Conservation (phyloP, 2,329 filamentous ascomycete genomes). For the Colletotrichum sp. region DNA sequence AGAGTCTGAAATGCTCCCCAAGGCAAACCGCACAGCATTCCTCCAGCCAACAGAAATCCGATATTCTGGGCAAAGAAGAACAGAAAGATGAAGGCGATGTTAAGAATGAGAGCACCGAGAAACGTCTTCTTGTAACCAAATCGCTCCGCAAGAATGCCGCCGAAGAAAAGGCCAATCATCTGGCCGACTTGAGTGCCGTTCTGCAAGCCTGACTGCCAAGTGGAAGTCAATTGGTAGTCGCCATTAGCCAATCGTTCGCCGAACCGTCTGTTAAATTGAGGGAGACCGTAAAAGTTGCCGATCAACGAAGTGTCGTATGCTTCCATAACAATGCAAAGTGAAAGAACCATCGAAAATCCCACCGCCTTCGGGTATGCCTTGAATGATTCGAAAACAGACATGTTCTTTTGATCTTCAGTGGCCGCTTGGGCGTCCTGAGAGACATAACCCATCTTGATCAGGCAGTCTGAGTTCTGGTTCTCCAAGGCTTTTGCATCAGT, state of each 20-base stretch:
- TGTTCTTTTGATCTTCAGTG: background rate
- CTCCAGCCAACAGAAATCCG: background rate
- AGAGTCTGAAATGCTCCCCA: slow-evolving; percentile 52
- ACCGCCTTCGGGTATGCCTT: slow-evolving; percentile 27
- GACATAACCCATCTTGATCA: background rate
- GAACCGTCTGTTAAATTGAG: slow-evolving; percentile 22
- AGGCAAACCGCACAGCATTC: slow-evolving; percentile 29
- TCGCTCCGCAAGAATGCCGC: background rate
- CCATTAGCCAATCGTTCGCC: background rate
- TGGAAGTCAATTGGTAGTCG: background rate
- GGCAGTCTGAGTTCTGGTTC: background rate
- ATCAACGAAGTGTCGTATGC: slow-evolving; percentile 27
- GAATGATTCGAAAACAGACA: background rate
- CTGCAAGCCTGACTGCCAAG: background rate
- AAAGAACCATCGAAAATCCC: slow-evolving; percentile 27
- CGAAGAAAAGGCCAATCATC: background rate
- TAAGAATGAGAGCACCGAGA: background rate
- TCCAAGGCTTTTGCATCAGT: background rate
- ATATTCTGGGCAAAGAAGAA: background rate
- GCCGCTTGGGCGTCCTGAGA: background rate
- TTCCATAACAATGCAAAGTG: slow-evolving; percentile 29
- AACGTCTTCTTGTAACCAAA: background rate
- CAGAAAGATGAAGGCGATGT: background rate
- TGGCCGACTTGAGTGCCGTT: background rate
- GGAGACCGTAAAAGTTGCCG: slow-evolving; percentile 26